These are phyloP conservation scores for Fusarium subtropicale DNA, from an alignment of 2,329 filamentous ascomycete species.

Conservation along the genomic window DNA sequence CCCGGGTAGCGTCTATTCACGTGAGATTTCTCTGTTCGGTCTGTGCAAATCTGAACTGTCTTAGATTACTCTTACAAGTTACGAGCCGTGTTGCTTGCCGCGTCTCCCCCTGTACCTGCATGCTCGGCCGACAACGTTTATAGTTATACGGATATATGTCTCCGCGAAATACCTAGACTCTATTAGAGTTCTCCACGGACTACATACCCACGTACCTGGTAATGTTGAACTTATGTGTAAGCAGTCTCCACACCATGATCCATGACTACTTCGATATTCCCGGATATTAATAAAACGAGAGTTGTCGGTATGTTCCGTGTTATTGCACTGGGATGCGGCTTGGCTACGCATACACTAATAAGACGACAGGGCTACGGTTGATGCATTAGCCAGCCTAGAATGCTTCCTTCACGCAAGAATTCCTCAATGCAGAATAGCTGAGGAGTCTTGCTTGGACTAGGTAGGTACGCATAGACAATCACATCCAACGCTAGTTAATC, in stretches of 20 bases:
- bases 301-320: background rate
- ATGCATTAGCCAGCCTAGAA: background rate
- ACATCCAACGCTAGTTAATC: background rate
- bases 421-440: constrained; percentile 17
- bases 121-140: background rate
- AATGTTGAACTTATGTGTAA: background rate
- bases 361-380: background rate
- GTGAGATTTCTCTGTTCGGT: background rate
- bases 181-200: background rate
- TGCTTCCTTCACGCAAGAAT: constrained; percentile 7
- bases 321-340: background rate
- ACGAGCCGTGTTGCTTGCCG: background rate
- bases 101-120: background rate
- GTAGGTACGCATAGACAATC: background rate
- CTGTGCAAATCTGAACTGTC: background rate
- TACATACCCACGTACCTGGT: background rate
- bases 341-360: background rate
- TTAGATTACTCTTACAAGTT: background rate
- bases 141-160: background rate
- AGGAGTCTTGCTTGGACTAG: background rate
- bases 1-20: background rate
- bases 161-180: background rate
- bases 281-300: background rate
- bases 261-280: constrained; percentile 1
- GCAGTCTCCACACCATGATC: background rate